Base-by-base conservation (phyloP, 208 protist genomes). In the Borovskyia barvae region DNA sequence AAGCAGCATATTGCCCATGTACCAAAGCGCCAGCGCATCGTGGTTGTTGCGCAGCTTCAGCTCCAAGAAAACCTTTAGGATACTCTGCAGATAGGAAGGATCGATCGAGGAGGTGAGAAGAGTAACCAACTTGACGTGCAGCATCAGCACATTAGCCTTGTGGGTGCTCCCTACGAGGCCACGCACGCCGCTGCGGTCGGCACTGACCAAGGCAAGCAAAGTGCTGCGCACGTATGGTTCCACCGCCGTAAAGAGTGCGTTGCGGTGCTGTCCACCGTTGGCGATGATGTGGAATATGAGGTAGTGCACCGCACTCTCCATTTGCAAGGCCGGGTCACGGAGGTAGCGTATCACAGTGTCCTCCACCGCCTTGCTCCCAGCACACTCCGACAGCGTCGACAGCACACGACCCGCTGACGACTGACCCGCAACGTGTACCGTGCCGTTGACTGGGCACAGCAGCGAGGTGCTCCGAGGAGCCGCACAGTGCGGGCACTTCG, bases 171-270 rank as follows among this genome's bases (percentile, higher is more conserved):
- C 59, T 11, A 92, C 73, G 5, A 90, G 69, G 24, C 76, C 77
- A 25, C 67, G 67, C 4, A 56, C 22, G 22, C 70, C 33, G 37
- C 63, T 78, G 50, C 74, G 70, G 65, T 93, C 83, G 3, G 80
- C 82, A 54, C 67, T 87, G 25, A 90, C 62, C 20, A 95, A 54
- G 0, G 89, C 73, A 32, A 87, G 72, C 30, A 95, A 72, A 0
- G 90, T 95, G 60, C 78, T 85, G 49, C 90, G 81, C 60, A 95
- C 85, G 66, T 95, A 93, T 28, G 90, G 90, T 72, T 95, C 85
- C 19, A 95, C 59, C 1, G 71, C 76, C 29, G 82, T 65, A 52
- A 93, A 95, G 40, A 95, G 73, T 39, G 77, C 53, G 56, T 85
- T 83, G 45, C 86, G 80, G 53, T 95, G 86, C 68, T 87, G 84